Evolutionary conservation across 2,329 filamentous ascomycete species (phyloP).

Genomic region (Sphaerulina musiva): DNA sequence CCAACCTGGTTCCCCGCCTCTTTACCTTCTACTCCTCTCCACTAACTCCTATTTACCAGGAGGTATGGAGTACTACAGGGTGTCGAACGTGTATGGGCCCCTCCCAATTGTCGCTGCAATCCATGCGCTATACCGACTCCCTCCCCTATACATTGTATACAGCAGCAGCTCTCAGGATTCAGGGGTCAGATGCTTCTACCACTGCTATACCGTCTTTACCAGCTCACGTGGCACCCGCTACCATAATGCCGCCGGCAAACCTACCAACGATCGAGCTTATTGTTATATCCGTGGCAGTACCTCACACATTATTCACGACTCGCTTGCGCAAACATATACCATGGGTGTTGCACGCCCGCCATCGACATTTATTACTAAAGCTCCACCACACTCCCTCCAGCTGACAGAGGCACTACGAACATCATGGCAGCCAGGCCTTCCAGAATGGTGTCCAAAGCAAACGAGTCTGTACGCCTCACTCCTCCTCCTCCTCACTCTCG

Average conservation of each 20-base stretch:
- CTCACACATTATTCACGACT: not conserved
- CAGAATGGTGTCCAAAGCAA: not conserved
- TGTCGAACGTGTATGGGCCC: not conserved
- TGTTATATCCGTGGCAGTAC: not conserved
- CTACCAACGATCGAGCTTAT: not conserved
- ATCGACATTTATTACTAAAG: not conserved
- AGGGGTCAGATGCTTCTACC: too few species aligned
- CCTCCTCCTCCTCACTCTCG: not conserved
- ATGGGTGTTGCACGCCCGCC: not conserved
- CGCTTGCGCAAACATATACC: not conserved
- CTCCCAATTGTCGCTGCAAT: too few species aligned
- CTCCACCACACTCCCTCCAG: not conserved
- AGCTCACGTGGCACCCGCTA: not conserved
- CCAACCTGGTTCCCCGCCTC: too few species aligned
- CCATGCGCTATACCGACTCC: too few species aligned
- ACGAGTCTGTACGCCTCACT: conserved; percentile 1
- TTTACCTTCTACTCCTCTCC: not conserved
- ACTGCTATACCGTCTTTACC: not conserved
- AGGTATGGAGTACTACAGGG: too few species aligned
- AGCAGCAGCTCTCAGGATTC: not conserved
- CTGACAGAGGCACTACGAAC: not conserved
- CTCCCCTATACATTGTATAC: too few species aligned
- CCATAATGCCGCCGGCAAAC: not conserved
- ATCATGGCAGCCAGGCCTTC: not conserved
- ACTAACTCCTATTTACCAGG: too few species aligned